A percentile compares a stretch with the other conserved stretches of the same genome.
These are phyloP conservation scores for Penicillium odoratum DNA, from an alignment of 495 filamentous ascomycete genomes.

Conservation along the genomic window DNA sequence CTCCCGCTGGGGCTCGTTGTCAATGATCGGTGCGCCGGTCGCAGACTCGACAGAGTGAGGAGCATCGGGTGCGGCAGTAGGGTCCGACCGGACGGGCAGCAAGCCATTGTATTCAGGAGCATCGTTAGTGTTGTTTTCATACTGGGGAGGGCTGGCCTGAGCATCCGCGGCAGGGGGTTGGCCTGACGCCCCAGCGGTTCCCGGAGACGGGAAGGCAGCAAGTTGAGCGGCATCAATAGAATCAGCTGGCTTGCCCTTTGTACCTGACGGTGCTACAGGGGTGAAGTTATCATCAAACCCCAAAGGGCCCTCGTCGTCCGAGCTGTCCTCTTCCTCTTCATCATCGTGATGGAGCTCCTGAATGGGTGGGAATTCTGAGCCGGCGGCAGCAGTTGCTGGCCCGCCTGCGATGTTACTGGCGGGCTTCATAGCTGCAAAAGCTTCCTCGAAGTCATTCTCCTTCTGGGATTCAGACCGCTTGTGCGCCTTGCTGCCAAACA, in stretches of 20 bases:
- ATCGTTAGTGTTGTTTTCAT: constrained; percentile 46
- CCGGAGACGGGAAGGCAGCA: constrained; percentile 42
- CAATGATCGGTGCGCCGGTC: constrained; percentile 45
- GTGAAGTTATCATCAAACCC: constrained; percentile 95
- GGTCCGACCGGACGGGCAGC: constrained; percentile 63
- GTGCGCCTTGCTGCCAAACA: constrained; percentile 57
- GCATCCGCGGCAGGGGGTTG: constrained; percentile 52
- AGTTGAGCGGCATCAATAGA: constrained; percentile 43
- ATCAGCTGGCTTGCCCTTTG: constrained; percentile 26
- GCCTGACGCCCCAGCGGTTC: constrained; percentile 25
- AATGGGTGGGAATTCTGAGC: constrained; percentile 89
- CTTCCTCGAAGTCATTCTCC: constrained; percentile 51
- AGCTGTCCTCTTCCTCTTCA: constrained; percentile 69
- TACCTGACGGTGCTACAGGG: constrained; percentile 56
- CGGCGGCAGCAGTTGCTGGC: constrained; percentile 24
- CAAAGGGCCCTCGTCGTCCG: constrained; percentile 63
- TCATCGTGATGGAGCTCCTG: constrained; percentile 80
- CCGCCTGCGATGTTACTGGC: constrained; percentile 29
- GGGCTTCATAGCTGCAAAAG: constrained; percentile 46
- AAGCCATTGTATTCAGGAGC: constrained; percentile 61
- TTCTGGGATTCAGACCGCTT: constrained; percentile 60
- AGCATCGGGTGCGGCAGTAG: constrained; percentile 52
- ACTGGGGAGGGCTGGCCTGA: constrained; percentile 65
- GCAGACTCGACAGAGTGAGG: constrained; percentile 44
- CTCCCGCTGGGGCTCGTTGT: constrained; percentile 35